A percentile compares a stretch with the other conserved stretches of the same genome.
These are phyloP conservation scores for Clitoria ternatea DNA, from an alignment of 306 rosid genomes.

Conservation along the genomic window DNA sequence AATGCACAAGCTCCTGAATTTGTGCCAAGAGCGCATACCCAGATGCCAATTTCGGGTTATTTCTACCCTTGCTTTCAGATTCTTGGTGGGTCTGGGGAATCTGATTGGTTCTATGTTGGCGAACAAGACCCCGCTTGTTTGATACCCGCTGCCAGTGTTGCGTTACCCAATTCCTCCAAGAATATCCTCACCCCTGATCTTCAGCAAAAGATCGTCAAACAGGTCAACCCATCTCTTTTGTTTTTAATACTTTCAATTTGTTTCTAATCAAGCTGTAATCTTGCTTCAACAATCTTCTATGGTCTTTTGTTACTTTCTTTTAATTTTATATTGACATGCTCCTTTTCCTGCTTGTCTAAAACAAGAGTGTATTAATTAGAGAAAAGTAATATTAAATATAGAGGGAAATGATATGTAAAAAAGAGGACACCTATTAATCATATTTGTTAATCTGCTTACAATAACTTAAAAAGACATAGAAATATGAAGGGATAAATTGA, in stretches of 20 bases:
- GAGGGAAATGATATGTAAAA: no score
- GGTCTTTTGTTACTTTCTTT: neutral
- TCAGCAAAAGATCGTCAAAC: constrained; percentile 76
- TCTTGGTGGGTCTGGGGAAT: constrained; percentile 56
- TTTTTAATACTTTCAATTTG: neutral
- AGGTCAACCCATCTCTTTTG: constrained; percentile 33
- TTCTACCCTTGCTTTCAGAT: constrained; percentile 70
- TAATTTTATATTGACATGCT: neutral
- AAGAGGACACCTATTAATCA: no score
- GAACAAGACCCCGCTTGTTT: constrained; percentile 66
- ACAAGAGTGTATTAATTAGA: no score
- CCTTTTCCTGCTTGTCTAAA: no score
- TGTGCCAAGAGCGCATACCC: constrained; percentile 77
- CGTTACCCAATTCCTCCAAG: constrained; percentile 49
- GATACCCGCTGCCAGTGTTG: constrained; percentile 36
- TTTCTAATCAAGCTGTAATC: neutral
- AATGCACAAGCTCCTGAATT: constrained; percentile 95
- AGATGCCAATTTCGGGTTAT: constrained; percentile 68
- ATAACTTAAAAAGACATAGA: no score
- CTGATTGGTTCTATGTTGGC: constrained; percentile 78
- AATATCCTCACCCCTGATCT: constrained; percentile 57
- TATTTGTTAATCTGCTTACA: no score
- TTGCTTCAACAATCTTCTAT: neutral
- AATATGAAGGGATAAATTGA: no score
- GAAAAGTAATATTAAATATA: no score